Base-by-base conservation (phyloP, 352 stramenopile genomes). In the Discostella stelligera region DNA sequence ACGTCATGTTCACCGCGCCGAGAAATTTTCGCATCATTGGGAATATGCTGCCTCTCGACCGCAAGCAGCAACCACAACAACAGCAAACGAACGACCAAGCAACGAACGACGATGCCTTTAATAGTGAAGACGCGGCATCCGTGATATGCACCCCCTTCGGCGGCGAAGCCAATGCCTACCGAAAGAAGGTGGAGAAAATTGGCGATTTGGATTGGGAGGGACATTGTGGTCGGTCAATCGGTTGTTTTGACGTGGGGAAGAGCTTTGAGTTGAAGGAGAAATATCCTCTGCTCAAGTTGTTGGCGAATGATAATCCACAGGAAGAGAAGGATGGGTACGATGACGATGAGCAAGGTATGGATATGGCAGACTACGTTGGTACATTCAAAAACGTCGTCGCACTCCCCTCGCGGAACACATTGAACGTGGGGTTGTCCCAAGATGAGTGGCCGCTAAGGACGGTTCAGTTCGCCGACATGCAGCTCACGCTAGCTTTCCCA, bases 141-240 rank as follows among this genome's bases (percentile, higher is more conserved):
- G 37, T 44, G 11, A 44, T 44, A 25, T 84, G 77, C 23, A n/a
- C 54, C 11, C 66, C 71, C 3, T 0, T 32, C 0, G 77, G 77
- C 13, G 77, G 77, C 0, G 72, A 84, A 41, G 77, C 71, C 3
- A 18, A 48, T 0, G 48, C 14, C 9, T 84, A 67, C 32, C 16
- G 13, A 6, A 21, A 71, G 0, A 10, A 71, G 23, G 70, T 55
- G 8, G 9, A 39, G 21, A 16, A 50, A 5, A 30, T 21, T 11
- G 77, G 77, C 6, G 77, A 84, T 48, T 62, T 77, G 11, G 71
- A 84, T 25, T 27, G 50, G 21, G 23, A 32, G n/a, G 77, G 77
- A 30, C 79, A 84, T 60, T 84, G 77, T 30, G 70, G 30, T 10
- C 21, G 77, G 41, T 67, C 20, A n/a, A 62, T 80, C n/a, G 77